phyloP scores from a whole-genome alignment of 2,329 filamentous ascomycete genomes.

The Exophiala sp. region DNA sequence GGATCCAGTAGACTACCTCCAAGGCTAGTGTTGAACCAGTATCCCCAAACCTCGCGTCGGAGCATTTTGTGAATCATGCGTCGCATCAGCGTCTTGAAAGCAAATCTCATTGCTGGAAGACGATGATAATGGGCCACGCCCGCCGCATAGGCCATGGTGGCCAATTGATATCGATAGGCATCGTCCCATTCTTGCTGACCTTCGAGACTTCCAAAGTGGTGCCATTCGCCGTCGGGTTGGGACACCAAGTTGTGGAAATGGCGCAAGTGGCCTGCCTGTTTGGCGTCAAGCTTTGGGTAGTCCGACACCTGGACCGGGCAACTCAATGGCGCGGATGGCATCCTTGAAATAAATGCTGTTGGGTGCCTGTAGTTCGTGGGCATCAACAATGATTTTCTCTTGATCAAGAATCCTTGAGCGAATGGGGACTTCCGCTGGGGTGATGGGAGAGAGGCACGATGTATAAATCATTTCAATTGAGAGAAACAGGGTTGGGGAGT shows the following conservation, averaged over 20 bases:
- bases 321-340: conserved; percentile 12
- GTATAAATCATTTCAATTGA: too few species aligned
- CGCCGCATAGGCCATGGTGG: conserved; percentile 41
- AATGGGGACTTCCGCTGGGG: too few species aligned
- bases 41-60: conserved; percentile 41
- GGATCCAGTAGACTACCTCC: conserved; percentile 36
- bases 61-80: conserved; percentile 43
- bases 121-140: conserved; percentile 40
- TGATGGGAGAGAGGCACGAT: too few species aligned
- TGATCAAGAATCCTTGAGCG: too few species aligned
- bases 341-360: background rate
- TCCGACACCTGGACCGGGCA: conserved; percentile 16
- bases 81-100: conserved; percentile 36
- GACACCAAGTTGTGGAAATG: conserved; percentile 21
- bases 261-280: conserved; percentile 20
- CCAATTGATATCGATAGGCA: conserved; percentile 39
- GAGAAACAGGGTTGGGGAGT: too few species aligned
- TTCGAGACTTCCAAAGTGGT: conserved; percentile 27
- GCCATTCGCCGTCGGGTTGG: conserved; percentile 24
- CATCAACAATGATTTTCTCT: background rate
- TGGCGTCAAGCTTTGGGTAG: conserved; percentile 20
- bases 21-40: conserved; percentile 42
- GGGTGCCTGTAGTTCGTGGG: background rate
- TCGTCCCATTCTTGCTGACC: conserved; percentile 37
- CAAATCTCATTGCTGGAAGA: conserved; percentile 34